Evolutionary conservation across 148 eudicot species (phyloP).

Genomic region (Chenopodium album): DNA sequence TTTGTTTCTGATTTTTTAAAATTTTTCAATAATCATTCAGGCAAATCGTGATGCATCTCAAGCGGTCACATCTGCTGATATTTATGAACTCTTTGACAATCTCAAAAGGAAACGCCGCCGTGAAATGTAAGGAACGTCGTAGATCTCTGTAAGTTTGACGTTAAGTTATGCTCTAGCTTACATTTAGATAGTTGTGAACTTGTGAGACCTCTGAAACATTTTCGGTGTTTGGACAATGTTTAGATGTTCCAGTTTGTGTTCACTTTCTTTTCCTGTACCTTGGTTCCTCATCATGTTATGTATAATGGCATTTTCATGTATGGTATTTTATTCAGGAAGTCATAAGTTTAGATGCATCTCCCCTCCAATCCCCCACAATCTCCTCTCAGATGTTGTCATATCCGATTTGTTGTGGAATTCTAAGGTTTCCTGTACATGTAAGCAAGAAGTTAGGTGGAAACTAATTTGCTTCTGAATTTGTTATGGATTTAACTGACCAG

Average conservation of each 20-base stretch:
- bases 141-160: slow-evolving; percentile 10
- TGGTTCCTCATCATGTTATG: slow-evolving; percentile 8
- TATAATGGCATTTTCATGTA: slow-evolving; percentile 20
- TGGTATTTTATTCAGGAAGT: not conserved
- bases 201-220: not conserved
- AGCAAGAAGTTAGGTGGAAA: not conserved
- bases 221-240: slow-evolving; percentile 11
- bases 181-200: slow-evolving; percentile 1
- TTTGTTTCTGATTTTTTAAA: not conserved
- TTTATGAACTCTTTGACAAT: slow-evolving; percentile 84
- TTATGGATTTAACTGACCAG: not conserved
- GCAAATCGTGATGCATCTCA: slow-evolving; percentile 62
- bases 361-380: not conserved
- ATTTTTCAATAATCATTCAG: slow-evolving; percentile 38
- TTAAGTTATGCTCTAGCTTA: slow-evolving; percentile 16
- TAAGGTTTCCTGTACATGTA: not conserved
- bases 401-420: not conserved
- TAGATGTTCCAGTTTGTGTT: not conserved
- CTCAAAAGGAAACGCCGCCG: slow-evolving; percentile 83
- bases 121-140: slow-evolving; percentile 22
- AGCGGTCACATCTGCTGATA: slow-evolving; percentile 72
- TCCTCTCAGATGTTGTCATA: not conserved
- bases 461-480: not conserved
- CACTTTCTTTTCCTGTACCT: slow-evolving; percentile 7
- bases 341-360: not conserved